Evolutionary conservation across 2,329 filamentous ascomycete genomes (phyloP).

Genomic region (Rachicladosporium sp.): DNA sequence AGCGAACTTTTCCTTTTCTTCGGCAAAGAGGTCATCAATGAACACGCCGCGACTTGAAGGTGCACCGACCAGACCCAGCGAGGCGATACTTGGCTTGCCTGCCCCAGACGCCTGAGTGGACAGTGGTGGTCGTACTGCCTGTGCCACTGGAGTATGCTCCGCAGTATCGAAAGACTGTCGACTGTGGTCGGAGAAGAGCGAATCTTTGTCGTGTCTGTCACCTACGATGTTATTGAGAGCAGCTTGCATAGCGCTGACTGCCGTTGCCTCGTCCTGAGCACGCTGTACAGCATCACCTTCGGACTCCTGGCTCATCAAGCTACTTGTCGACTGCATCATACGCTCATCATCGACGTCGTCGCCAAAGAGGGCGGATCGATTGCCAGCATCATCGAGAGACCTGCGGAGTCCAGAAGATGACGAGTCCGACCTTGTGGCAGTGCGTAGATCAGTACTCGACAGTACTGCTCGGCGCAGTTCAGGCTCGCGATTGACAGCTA

Average conservation of each 20-base stretch:
- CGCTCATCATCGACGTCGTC: constrained; percentile 66
- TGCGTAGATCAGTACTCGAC: constrained; percentile 48
- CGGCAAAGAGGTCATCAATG: constrained; percentile 83
- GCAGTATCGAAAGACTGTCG: constrained; percentile 41
- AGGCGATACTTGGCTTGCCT: constrained; percentile 77
- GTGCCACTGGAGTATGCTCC: constrained; percentile 9
- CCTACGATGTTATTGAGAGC: constrained; percentile 89
- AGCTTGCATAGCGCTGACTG: constrained; percentile 86
- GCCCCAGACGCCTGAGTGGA: constrained; percentile 9
- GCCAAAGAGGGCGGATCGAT: constrained; percentile 47
- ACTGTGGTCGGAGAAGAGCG: constrained; percentile 51
- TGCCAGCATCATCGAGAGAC: constrained; percentile 54
- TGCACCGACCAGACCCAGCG: constrained; percentile 77
- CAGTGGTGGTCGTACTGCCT: constrained; percentile 8
- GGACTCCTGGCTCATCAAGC: constrained; percentile 68
- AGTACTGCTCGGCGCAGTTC: constrained; percentile 48
- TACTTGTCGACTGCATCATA: constrained; percentile 65
- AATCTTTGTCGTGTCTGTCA: constrained; percentile 53
- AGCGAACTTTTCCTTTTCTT: constrained; percentile 72
- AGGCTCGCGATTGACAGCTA: constrained; percentile 17
- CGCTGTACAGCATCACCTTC: constrained; percentile 45
- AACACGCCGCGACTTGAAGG: constrained; percentile 87
- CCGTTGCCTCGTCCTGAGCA: constrained; percentile 55
- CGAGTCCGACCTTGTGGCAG: constrained; percentile 31
- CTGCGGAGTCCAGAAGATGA: constrained; percentile 41